Evolutionary conservation across 2,329 filamentous ascomycete species (phyloP).

Genomic region (Colletotrichum musae): DNA sequence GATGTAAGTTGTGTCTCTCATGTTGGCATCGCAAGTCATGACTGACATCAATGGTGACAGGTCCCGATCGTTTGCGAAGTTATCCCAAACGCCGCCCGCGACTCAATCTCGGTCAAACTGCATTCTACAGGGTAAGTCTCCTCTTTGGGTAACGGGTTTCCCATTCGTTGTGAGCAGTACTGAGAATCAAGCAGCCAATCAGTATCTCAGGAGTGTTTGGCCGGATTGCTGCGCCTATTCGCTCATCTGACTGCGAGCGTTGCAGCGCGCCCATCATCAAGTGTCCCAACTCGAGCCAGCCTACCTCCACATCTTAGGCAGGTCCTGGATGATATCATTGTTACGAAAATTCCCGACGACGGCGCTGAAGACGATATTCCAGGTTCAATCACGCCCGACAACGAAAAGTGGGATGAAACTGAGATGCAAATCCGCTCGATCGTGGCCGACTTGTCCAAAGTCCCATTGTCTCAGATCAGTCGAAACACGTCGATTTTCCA

Average conservation of each 20-base stretch:
- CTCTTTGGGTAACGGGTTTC: conserved; percentile 16
- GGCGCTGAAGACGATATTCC: background rate
- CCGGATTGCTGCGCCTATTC: conserved; percentile 10
- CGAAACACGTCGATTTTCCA: conserved; percentile 83
- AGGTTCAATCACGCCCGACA: background rate
- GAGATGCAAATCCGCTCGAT: conserved; percentile 41
- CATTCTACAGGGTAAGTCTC: conserved; percentile 69
- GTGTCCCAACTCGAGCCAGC: conserved; percentile 35
- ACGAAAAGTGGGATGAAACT: conserved; percentile 38
- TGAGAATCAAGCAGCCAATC: background rate
- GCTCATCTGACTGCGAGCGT: background rate
- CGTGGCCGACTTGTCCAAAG: conserved; percentile 23
- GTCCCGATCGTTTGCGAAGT: conserved; percentile 85
- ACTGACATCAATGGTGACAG: conserved; percentile 44
- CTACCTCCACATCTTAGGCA: conserved; percentile 45
- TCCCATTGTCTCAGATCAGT: conserved; percentile 57
- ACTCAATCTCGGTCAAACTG: conserved; percentile 71
- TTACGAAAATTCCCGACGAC: background rate
- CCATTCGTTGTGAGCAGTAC: background rate
- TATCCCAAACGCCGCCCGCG: conserved; percentile 65
- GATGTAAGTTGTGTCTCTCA: conserved; percentile 63
- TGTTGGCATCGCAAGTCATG: conserved; percentile 19
- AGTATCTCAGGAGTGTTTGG: conserved; percentile 1
- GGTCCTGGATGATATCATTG: conserved; percentile 43
- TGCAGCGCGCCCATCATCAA: conserved; percentile 41